A percentile compares a stretch with the other conserved stretches of the same genome.
Evolutionary conservation across 192 early-diverging fungal genomes (phyloP).

Genomic region (Chytriomyces sp.): DNA sequence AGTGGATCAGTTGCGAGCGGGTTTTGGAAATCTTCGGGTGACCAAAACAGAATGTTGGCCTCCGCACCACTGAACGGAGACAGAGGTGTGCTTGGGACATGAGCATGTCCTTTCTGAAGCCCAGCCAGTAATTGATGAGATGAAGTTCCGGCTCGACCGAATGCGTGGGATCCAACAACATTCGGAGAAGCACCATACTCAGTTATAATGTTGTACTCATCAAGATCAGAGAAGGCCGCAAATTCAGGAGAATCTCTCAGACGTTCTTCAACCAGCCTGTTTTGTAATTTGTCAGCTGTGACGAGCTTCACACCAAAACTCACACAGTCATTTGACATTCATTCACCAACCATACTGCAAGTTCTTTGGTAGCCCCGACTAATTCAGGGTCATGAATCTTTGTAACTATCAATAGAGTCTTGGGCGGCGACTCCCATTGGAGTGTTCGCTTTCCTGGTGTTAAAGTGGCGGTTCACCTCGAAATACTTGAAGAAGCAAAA

Average conservation of each 20-base stretch:
- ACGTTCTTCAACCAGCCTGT: constrained; percentile 31
- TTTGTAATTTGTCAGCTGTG: not conserved
- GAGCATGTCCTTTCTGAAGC: not conserved
- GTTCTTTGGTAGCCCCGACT: constrained; percentile 37
- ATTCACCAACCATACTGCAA: constrained; percentile 44
- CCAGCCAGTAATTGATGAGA: not conserved
- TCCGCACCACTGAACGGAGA: not conserved
- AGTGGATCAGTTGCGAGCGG: constrained; percentile 4
- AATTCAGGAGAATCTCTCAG: constrained; percentile 37
- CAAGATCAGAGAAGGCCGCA: constrained; percentile 2
- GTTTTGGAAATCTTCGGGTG: constrained; percentile 16
- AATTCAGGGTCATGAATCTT: constrained; percentile 48
- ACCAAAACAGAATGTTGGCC: constrained; percentile 17
- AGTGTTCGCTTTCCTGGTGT: constrained; percentile 39
- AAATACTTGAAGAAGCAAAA: not conserved
- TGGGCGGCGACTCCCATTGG: constrained; percentile 49
- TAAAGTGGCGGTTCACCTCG: not conserved
- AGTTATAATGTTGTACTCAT: constrained; percentile 20
- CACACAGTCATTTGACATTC: constrained; percentile 42
- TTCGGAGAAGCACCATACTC: constrained; percentile 10
- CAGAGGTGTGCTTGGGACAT: not conserved
- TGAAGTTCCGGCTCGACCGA: not conserved
- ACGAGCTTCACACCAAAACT: constrained; percentile 14
- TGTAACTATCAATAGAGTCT: constrained; percentile 49
- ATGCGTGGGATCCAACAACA: constrained; percentile 15